phyloP scores from a whole-genome alignment of 2,329 filamentous ascomycete genomes.

The Stagonosporopsis rhizophila region DNA sequence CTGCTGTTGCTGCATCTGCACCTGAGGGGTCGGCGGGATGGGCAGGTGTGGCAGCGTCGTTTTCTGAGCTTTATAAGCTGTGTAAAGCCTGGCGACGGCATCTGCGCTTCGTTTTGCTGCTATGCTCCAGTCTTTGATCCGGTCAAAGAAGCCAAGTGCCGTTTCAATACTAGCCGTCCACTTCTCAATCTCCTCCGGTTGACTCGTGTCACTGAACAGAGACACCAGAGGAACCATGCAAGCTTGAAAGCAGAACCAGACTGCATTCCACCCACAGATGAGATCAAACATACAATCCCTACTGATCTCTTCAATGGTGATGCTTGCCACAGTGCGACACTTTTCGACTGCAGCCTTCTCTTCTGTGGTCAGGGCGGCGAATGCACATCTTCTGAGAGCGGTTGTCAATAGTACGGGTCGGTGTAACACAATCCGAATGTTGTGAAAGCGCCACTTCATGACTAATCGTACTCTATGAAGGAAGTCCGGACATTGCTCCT shows the following conservation, averaged over 20 bases:
- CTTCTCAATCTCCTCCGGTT: conserved; percentile 49
- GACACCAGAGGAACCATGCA: conserved; percentile 79
- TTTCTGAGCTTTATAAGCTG: conserved; percentile 48
- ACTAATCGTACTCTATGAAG: conserved; percentile 74
- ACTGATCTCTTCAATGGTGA: conserved; percentile 75
- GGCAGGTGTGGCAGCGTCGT: conserved; percentile 21
- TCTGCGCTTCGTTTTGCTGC: conserved; percentile 54
- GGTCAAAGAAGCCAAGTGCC: conserved; percentile 53
- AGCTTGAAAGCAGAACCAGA: conserved; percentile 83
- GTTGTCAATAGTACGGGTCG: conserved; percentile 72
- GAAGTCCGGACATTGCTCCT: conserved; percentile 73
- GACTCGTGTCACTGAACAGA: conserved; percentile 70
- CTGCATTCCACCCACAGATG: conserved; percentile 81
- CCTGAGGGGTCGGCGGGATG: conserved; percentile 17
- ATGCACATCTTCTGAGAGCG: conserved; percentile 63
- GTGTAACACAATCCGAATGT: conserved; percentile 77
- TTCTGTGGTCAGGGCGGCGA: conserved; percentile 62
- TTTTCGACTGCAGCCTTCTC: conserved; percentile 72
- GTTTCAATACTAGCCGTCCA: conserved; percentile 53
- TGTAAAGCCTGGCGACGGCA: conserved; percentile 52
- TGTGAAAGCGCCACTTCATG: conserved; percentile 85
- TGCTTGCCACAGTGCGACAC: conserved; percentile 72
- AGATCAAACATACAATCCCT: conserved; percentile 74
- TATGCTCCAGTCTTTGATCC: conserved; percentile 54
- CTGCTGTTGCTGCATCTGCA: conserved; percentile 24